phyloP scores from a whole-genome alignment of 2,329 filamentous ascomycete species.

The Orbilia quercus region DNA sequence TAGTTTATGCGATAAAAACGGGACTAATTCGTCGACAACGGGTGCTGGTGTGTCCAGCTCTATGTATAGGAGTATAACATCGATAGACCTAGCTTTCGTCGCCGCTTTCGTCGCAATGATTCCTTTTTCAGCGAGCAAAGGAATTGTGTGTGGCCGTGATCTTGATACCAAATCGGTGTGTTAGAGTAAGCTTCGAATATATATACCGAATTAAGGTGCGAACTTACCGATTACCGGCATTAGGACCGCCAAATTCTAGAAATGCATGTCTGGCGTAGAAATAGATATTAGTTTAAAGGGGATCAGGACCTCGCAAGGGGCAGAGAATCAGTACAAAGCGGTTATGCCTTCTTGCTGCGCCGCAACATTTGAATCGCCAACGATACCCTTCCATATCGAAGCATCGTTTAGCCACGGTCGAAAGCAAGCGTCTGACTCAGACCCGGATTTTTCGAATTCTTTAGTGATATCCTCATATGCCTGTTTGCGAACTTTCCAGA shows the following conservation, averaged over 20 bases:
- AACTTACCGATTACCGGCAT: slow-evolving; percentile 76
- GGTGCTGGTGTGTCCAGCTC: slow-evolving; percentile 88
- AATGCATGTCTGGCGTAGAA: slow-evolving; percentile 70
- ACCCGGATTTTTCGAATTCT: slow-evolving; percentile 83
- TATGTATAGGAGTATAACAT: slow-evolving; percentile 87
- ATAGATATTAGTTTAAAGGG: background rate
- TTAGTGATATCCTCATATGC: slow-evolving; percentile 93
- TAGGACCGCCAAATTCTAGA: slow-evolving; percentile 85
- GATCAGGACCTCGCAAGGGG: too few relatives aligned
- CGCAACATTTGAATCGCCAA: slow-evolving; percentile 93
- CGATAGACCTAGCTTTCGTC: slow-evolving; percentile 85
- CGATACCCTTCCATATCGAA: slow-evolving; percentile 88
- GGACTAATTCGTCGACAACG: slow-evolving; percentile 88
- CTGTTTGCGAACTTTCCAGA: slow-evolving; percentile 96
- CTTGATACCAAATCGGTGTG: slow-evolving; percentile 63
- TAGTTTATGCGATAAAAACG: slow-evolving; percentile 84
- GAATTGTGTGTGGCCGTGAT: slow-evolving; percentile 79
- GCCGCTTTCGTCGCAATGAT: slow-evolving; percentile 86
- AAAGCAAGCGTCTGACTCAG: slow-evolving; percentile 87
- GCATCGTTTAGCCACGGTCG: slow-evolving; percentile 87
- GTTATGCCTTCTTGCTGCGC: slow-evolving; percentile 93
- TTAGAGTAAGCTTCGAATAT: background rate
- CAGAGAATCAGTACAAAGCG: slow-evolving; percentile 72
- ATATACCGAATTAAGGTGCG: slow-evolving; percentile 1
- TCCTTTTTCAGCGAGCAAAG: slow-evolving; percentile 88